Evolutionary conservation across 176 grass and related monocot genomes (phyloP).

Genomic region (Areca catechu): DNA sequence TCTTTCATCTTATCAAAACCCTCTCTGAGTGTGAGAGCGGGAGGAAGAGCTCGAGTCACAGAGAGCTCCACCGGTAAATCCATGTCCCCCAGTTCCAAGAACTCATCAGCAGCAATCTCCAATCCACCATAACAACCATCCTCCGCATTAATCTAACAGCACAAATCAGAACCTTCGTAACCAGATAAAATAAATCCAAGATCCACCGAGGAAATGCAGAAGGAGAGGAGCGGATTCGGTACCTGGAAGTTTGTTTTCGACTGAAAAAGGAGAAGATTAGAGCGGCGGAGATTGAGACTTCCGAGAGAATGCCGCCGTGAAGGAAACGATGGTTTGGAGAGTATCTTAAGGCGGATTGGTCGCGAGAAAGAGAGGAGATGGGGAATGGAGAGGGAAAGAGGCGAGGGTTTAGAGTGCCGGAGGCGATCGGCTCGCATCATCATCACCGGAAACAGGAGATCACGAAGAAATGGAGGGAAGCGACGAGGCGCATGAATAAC

Average conservation of each 20-base stretch:
- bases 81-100: slow-evolving; percentile 7
- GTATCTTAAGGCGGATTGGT: not conserved
- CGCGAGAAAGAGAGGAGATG: not conserved
- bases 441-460: too few species aligned
- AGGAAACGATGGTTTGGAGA: not conserved
- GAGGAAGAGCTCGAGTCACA: slow-evolving; percentile 14
- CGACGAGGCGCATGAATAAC: too few species aligned
- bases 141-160: slow-evolving; percentile 11
- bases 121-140: slow-evolving; percentile 8
- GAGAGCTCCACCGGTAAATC: slow-evolving; percentile 28
- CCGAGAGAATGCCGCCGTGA: not conserved
- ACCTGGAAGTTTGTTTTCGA: not conserved
- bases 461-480: too few species aligned
- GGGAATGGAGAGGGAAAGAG: not conserved
- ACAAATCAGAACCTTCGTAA: not conserved
- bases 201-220: not conserved
- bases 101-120: slow-evolving; percentile 24
- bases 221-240: not conserved
- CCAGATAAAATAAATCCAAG: too few species aligned
- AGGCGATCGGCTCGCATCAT: too few species aligned
- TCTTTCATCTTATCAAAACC: slow-evolving; percentile 32
- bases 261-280: not conserved
- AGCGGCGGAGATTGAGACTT: not conserved
- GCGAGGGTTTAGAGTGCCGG: not conserved
- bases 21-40: slow-evolving; percentile 23